Evolutionary conservation across 2,329 filamentous ascomycete species (phyloP).

Genomic region (Cadophora gregata): DNA sequence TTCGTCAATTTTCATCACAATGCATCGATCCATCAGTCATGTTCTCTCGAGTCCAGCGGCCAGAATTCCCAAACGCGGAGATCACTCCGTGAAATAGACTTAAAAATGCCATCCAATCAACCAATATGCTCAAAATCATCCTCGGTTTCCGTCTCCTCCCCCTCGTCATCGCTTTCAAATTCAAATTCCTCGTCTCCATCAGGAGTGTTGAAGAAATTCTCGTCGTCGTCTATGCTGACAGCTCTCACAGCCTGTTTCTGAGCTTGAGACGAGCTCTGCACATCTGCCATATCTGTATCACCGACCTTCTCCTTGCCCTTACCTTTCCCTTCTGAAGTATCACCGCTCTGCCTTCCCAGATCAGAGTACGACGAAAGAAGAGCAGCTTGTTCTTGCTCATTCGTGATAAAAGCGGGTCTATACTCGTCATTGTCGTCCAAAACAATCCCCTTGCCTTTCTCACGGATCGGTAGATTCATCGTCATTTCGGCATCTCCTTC

Average conservation of each 20-base stretch:
- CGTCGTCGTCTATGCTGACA: constrained; percentile 1
- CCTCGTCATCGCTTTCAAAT: constrained; percentile 17
- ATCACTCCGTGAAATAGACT: neutral
- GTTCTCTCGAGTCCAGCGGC: neutral
- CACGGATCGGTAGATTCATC: constrained; percentile 5
- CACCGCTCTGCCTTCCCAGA: neutral
- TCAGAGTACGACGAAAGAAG: neutral
- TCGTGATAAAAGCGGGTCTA: neutral
- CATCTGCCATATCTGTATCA: neutral
- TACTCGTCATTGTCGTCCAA: neutral
- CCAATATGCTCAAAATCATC: constrained; percentile 9
- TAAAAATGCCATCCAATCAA: neutral
- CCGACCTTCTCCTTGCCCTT: constrained; percentile 7
- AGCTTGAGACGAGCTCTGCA: neutral
- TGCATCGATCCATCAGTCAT: neutral
- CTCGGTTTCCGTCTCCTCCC: constrained; percentile 22
- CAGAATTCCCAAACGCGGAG: neutral
- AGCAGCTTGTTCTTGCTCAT: neutral
- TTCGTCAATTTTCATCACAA: neutral
- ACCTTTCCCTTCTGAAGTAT: neutral
- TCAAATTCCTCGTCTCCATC: constrained; percentile 16
- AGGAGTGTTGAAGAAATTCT: constrained; percentile 20
- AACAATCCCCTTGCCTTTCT: neutral
- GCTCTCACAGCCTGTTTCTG: neutral
- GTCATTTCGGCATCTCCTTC: neutral